Conservation (phyloP, 805 yeast genomes). For the Kazachstania viticola region DNA sequence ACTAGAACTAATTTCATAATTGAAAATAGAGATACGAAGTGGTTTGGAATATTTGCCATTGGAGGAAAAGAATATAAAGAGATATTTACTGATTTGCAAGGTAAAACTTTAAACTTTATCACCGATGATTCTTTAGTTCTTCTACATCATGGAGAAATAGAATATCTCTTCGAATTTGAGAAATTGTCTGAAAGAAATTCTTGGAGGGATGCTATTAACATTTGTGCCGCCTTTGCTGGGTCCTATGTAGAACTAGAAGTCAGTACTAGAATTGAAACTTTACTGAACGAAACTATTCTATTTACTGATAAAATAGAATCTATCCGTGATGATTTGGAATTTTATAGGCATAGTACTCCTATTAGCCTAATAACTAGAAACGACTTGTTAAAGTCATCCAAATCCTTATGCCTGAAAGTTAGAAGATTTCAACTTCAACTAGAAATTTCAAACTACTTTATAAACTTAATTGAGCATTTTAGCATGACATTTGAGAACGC, state of each 20-base stretch:
- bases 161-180: slow-evolving; percentile 25
- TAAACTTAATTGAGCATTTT: background rate
- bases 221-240: slow-evolving; percentile 7
- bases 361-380: slow-evolving; percentile 43
- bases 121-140: background rate
- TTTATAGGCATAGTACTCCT: slow-evolving; percentile 41
- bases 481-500: background rate
- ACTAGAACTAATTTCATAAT: background rate
- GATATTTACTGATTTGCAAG: background rate
- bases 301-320: background rate
- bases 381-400: slow-evolving; percentile 32
- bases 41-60: background rate
- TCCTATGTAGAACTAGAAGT: slow-evolving; percentile 22
- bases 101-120: background rate
- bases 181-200: slow-evolving; percentile 34
- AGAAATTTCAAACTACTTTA: background rate
- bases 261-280: slow-evolving; percentile 28
- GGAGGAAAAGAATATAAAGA: background rate
- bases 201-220: slow-evolving; percentile 41
- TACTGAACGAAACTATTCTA: slow-evolving; percentile 11
- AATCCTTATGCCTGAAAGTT: slow-evolving; percentile 36
- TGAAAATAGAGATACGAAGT: background rate
- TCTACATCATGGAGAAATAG: background rate
- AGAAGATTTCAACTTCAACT: slow-evolving; percentile 11
- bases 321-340: slow-evolving; percentile 26